Base-by-base conservation (phyloP, 148 eudicot species). In the Amaranthus hypochondriacus region DNA sequence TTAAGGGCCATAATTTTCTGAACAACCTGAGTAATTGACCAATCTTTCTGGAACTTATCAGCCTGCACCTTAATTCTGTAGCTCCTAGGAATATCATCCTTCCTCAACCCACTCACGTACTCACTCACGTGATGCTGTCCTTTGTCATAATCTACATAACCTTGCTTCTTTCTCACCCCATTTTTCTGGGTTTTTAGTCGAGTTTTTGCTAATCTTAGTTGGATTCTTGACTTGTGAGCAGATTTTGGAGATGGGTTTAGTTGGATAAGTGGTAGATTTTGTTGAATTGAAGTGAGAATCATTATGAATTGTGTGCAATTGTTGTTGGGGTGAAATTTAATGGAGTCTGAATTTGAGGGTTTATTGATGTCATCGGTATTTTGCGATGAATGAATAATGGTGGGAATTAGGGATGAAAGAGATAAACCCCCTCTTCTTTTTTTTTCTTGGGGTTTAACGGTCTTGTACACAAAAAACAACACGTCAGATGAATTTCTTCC, bases 31-130 rank as follows among this genome's bases (percentile, higher is more conserved):
- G 89, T 79, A 12, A 94, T 46, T 7, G 85, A 76, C 97, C 98
- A 91, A 46, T 94, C 97, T 76, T 89, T 91, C 88, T 94, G 98
- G 67, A 94, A 94, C 66, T 77, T 80, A 57, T 91, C 97, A 4
- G 83, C 80, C 13, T 87, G 67, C 48, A 94, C 89, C 61, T 88
- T 81, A 55, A 87, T 21, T 64, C 86, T 81, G 48, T 87, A 68
- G 18, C 86, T 85, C 72, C 78, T 84, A 6, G 97, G 85, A 3
- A 94, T 76, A 62, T 89, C 92, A 6, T 75, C 72, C 72, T 91
- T 88, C 60, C 88, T 81, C 60, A 91, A 62, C 6, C 98, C 98
- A 39, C 85, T 80, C 77, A 92, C 78, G 50, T 80, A 80, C 67
- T 79, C 72, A 6, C 69, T 78, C 75, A 87, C 86, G 47, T 79